phyloP scores from a whole-genome alignment of 305 asterid genomes.

The Solanum hybrid region DNA sequence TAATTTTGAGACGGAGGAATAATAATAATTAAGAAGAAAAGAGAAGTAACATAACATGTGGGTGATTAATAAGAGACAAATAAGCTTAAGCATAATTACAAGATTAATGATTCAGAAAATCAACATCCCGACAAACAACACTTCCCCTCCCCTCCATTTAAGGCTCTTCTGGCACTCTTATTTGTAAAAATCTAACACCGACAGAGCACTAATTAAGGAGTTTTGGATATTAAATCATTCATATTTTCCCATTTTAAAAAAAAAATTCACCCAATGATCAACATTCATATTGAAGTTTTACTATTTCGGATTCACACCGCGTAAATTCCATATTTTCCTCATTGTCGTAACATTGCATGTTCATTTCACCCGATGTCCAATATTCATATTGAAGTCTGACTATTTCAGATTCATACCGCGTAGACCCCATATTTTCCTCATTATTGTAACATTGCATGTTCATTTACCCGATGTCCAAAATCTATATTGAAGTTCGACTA shows the following conservation, averaged over 20 bases:
- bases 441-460: background rate
- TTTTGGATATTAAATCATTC: background rate
- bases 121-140: constrained; percentile 17
- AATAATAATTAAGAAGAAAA: background rate
- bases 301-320: rapidly evolving
- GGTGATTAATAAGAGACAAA: background rate
- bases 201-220: background rate
- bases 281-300: rapidly evolving
- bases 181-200: constrained; percentile 7
- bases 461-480: background rate
- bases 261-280: too few species aligned
- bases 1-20: background rate
- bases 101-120: constrained; percentile 1
- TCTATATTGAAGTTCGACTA: too few species aligned
- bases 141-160: background rate
- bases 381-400: background rate
- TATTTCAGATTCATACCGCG: rapidly evolving
- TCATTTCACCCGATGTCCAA: background rate
- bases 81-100: background rate
- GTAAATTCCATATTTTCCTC: too few species aligned
- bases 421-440: background rate
- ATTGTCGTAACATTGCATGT: background rate
- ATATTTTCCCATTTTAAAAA: background rate
- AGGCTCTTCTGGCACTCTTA: background rate
- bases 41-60: background rate